Base-by-base conservation (phyloP, 129 eudicot genomes). In the Escallonia rubra region DNA sequence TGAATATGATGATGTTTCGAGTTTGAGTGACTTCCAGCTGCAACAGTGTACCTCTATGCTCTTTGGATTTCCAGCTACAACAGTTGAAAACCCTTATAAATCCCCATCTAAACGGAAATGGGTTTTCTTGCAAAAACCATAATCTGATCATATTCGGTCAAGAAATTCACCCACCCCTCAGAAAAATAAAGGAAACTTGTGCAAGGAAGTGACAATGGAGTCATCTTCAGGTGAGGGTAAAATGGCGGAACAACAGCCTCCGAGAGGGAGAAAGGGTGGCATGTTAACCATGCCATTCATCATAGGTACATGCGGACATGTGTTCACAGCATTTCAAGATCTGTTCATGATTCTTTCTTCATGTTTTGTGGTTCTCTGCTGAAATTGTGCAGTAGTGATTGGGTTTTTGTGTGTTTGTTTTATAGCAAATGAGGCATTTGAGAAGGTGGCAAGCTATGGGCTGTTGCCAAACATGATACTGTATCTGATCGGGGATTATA, bases 361-460 rank as follows among this genome's bases (percentile, higher is more conserved):
- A 63, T 67, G 45, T 68, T 70, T 46, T 57, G 72, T 16, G 39
- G 34, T 23, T 23, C 34, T 23, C 34, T 23, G 34, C 34, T 23
- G 34, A 23, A 23, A 23, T 23, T 23, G 34, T 23, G 0, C 34
- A 23, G n/a, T 41, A 14, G 68, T 61, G 46, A 63, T 38, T 80
- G 63, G 65, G 39, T 51, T 74, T 48, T 70, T 67, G 68, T 59
- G 50, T 75, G 66, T 66, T 48, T 59, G 14, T 65, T 58, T 23
- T 61, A 67, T 83, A 88, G 96, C 86, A 63, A 91, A 87, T 85
- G 97, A 91, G 66, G 83, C 96, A 39, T 82, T 91, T 69, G 97
- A 91, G 86, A 91, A 83, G 84, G 96, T 91, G 72, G 97, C 97
- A 53, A 91, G 90, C 57, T 91, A 76, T 75, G 97, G 97, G 8